phyloP scores from a whole-genome alignment of 2,329 filamentous ascomycete species.

The Calycina marina region DNA sequence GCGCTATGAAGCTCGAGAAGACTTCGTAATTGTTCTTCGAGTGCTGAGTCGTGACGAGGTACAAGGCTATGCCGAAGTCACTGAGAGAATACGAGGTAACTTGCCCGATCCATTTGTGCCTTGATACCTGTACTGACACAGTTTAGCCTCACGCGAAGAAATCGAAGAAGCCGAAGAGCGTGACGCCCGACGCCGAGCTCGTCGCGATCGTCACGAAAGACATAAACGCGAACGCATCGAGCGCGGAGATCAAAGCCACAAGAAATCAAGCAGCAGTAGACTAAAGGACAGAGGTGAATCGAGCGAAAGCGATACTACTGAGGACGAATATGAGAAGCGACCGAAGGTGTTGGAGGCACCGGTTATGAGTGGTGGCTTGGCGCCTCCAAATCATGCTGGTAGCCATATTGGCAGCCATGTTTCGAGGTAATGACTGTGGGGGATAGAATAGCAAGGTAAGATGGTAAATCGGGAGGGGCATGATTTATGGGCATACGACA shows the following conservation, averaged over 20 bases:
- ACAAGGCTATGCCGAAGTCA: constrained; percentile 69
- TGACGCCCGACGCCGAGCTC: constrained; percentile 16
- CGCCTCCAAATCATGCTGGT: too few species aligned
- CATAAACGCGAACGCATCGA: constrained; percentile 17
- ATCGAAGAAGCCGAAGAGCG: constrained; percentile 17
- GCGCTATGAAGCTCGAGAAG: constrained; percentile 79
- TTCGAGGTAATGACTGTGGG: too few species aligned
- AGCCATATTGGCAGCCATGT: too few species aligned
- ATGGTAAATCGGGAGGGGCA: too few species aligned
- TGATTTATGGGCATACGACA: too few species aligned
- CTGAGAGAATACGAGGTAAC: constrained; percentile 66
- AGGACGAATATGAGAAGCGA: constrained; percentile 4
- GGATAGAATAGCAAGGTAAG: too few species aligned
- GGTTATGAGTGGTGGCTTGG: constrained; percentile 20
- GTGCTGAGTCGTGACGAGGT: constrained; percentile 84
- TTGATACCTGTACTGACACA: neutral
- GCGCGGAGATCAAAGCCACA: constrained; percentile 5
- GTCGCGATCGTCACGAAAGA: constrained; percentile 20
- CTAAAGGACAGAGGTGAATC: constrained; percentile 11
- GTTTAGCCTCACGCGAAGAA: constrained; percentile 20
- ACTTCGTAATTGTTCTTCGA: constrained; percentile 84
- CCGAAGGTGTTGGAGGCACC: constrained; percentile 2
- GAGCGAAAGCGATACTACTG: constrained; percentile 15
- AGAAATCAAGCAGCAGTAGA: constrained; percentile 4
- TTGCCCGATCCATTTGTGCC: constrained; percentile 1